These are phyloP conservation scores for Choiromyces venosus DNA, from an alignment of 495 filamentous ascomycete genomes.

Conservation along the genomic window DNA sequence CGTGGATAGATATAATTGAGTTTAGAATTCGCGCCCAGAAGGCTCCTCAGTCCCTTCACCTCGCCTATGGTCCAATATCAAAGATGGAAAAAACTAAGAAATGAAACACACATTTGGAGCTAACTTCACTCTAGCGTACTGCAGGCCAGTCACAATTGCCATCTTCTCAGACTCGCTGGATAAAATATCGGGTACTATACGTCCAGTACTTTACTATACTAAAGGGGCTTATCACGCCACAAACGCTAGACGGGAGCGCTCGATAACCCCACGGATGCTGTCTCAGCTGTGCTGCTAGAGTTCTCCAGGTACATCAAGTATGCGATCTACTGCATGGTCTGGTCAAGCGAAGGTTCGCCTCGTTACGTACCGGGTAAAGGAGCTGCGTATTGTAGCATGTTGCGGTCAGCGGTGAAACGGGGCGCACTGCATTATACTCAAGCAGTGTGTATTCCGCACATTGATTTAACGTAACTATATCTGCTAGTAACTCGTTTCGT, in stretches of 20 bases:
- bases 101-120: not conserved
- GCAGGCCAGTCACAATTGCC: not conserved
- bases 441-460: not conserved
- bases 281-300: not conserved
- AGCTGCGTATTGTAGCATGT: not conserved
- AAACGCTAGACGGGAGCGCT: not conserved
- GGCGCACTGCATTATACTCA: too few relatives aligned
- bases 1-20: constrained; percentile 3
- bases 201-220: not conserved
- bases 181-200: not conserved
- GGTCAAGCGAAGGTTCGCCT: not conserved
- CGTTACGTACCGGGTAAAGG: not conserved
- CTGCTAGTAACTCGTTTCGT: not conserved
- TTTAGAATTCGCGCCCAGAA: not conserved
- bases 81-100: not conserved
- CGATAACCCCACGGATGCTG: not conserved
- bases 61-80: not conserved
- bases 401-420: not conserved
- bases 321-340: not conserved
- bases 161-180: not conserved
- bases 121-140: not conserved
- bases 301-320: not conserved
- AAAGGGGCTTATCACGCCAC: not conserved
- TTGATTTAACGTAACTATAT: not conserved
- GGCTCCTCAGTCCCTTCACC: not conserved